phyloP scores from a whole-genome alignment of 169 alveolate species.

The Babesia caballi region DNA sequence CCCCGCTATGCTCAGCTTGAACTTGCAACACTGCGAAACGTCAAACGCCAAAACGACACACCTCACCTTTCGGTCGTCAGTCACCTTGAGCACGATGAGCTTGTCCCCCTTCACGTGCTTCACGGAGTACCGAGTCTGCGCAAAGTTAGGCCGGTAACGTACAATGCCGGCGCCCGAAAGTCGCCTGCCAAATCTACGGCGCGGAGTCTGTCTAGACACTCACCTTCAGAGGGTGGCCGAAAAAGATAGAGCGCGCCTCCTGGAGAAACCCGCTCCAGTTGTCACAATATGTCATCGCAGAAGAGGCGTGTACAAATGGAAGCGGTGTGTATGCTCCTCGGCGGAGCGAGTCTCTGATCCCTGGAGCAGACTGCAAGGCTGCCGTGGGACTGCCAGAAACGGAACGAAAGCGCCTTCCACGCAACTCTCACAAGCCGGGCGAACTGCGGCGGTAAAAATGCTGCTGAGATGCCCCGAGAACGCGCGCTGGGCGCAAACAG shows the following conservation, averaged over 20 bases:
- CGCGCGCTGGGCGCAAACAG: no score
- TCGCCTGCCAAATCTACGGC: neutral
- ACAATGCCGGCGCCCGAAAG: neutral
- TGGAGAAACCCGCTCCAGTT: constrained; percentile 58
- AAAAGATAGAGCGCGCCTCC: constrained; percentile 47
- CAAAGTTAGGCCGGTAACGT: neutral
- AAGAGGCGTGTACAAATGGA: neutral
- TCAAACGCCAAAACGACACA: no score
- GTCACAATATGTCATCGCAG: constrained; percentile 63
- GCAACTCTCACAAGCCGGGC: no score
- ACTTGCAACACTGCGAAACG: constrained; percentile 50
- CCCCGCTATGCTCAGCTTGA: constrained; percentile 12
- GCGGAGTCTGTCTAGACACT: neutral
- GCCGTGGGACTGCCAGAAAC: no score
- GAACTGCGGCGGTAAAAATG: no score
- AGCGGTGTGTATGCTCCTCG: neutral
- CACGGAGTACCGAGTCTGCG: constrained; percentile 52
- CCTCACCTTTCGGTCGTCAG: constrained; percentile 54
- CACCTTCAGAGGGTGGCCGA: constrained; percentile 54
- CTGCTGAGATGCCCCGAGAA: no score
- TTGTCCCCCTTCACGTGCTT: constrained; percentile 46
- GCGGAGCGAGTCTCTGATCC: neutral
- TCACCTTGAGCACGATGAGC: constrained; percentile 42
- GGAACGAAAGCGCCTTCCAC: no score
- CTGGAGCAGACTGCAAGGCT: neutral